These are phyloP conservation scores for Penicillium paradoxum DNA, from an alignment of 495 filamentous ascomycete genomes.

Conservation along the genomic window DNA sequence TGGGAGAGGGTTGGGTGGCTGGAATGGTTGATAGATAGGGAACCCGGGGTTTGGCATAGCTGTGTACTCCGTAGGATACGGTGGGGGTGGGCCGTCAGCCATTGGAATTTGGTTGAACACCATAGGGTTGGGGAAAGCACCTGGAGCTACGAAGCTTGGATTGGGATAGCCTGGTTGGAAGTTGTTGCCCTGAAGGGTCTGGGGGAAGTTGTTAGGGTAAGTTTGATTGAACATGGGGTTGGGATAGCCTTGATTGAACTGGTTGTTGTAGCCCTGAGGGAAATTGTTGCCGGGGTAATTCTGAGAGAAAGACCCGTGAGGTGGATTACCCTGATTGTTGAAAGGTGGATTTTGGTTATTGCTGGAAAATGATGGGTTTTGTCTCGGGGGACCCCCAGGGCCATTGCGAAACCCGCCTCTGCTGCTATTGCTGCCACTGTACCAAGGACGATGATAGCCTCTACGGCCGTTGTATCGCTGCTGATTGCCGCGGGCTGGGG, in stretches of 20 bases:
- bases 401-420: not conserved
- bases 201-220: not conserved
- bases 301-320: not conserved
- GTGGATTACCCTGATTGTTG: not conserved
- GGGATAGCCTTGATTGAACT: constrained; percentile 1
- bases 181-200: not conserved
- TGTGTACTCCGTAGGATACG: not conserved
- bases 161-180: not conserved
- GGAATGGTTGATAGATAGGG: not conserved
- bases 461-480: not conserved
- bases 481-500: not conserved
- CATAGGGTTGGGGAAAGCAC: not conserved
- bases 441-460: not conserved
- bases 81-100: not conserved
- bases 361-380: not conserved
- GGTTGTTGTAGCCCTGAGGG: not conserved
- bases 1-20: not conserved
- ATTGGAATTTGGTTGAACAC: not conserved
- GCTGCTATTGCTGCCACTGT: not conserved
- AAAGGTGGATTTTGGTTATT: not conserved
- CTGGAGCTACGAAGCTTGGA: not conserved
- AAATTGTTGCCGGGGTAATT: not conserved
- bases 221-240: not conserved
- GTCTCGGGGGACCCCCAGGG: not conserved
- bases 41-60: not conserved